Evolutionary conservation across 1,284 basidiomycete genomes (phyloP), one percentile per base, ranked within the genome.

Genomic region (Cutaneotrichosporon curvatum): DNA sequence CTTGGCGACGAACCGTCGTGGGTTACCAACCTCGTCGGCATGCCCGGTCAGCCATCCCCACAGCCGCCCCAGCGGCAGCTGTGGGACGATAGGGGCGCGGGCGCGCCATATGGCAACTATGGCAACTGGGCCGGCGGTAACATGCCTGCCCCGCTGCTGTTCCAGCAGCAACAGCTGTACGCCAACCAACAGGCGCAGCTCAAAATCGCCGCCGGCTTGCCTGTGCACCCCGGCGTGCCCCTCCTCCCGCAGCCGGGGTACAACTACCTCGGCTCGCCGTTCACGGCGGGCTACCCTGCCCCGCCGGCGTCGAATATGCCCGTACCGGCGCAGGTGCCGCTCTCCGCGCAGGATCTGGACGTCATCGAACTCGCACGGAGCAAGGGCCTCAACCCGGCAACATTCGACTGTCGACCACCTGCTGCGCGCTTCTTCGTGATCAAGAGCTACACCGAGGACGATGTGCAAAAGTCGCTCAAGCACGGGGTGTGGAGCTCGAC

Each of bases 401-500:
- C 80, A 34, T 95, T 94, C 59, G 87, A 94, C 59, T 81, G 81
- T 47, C 78, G 82, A 42, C 90, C 91, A 7, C 68, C 77, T 36
- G 85, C 43, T 21, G 89, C 91, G 8, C 80, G 90, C 15, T 96
- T 80, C 74, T 95, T 95, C 63, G 91, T 96, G 23, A 96, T 96
- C 79, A 95, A 96, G 70, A 91, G 87, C 1, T 96, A 92, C 72
- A 96, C 91, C 30, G 91, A 96, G 68, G 91, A 96, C 60, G 91
- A 96, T 62, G 92, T 96, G 2, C 91, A 95, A 73, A 95, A 95
- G 70, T 90, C 86, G 12, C 78, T 94, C 59, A 92, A 94, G 63
- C 91, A 91, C 64, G 91, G 94, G 71, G 95, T 95, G 53, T 95
- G 91, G 91, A 89, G 88, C 50, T 91, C 87, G 15, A 95, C 91